phyloP scores from a whole-genome alignment of 495 filamentous ascomycete species.

The Beverwykella pulmonaria region DNA sequence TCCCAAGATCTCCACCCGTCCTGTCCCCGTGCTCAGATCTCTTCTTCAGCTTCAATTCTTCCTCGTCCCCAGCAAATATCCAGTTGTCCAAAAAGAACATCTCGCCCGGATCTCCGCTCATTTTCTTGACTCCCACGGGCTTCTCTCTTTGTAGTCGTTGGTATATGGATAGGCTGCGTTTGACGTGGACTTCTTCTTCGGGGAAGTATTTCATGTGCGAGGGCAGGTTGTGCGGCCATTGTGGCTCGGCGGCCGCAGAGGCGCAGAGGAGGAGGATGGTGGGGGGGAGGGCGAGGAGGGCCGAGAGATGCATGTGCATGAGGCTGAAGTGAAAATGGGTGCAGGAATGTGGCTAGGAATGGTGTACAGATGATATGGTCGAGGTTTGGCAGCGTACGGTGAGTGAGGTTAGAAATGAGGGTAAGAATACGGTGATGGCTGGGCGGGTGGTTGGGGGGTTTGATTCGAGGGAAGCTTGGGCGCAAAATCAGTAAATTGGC shows the following conservation, averaged over 20 bases:
- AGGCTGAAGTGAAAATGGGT: neutral
- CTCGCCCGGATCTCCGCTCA: slow-evolving; percentile 78
- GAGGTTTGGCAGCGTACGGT: neutral
- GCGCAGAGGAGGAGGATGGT: slow-evolving; percentile 52
- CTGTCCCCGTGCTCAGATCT: neutral
- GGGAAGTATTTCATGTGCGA: slow-evolving; percentile 51
- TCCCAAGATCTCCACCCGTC: neutral
- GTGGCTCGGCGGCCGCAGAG: slow-evolving; percentile 27
- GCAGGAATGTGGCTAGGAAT: neutral
- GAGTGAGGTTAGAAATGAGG: neutral
- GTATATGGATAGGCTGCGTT: slow-evolving; percentile 43
- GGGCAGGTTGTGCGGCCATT: slow-evolving; percentile 51
- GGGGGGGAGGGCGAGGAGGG: slow-evolving; percentile 51
- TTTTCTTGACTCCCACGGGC: slow-evolving; percentile 65
- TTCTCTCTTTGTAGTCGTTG: slow-evolving; percentile 42
- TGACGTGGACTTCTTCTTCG: slow-evolving; percentile 44
- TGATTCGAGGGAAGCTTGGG: too few species aligned
- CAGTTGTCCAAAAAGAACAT: slow-evolving; percentile 77
- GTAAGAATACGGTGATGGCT: slow-evolving; percentile 15
- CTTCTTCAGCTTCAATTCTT: slow-evolving; percentile 12
- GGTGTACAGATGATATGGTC: neutral
- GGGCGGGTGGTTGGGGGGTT: slow-evolving; percentile 12
- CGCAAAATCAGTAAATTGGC: slow-evolving; percentile 24
- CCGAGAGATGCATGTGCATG: slow-evolving; percentile 2
- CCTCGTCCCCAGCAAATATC: slow-evolving; percentile 50